Conservation (phyloP, 495 filamentous ascomycete genomes). For the Lasiosphaeria ovina region DNA sequence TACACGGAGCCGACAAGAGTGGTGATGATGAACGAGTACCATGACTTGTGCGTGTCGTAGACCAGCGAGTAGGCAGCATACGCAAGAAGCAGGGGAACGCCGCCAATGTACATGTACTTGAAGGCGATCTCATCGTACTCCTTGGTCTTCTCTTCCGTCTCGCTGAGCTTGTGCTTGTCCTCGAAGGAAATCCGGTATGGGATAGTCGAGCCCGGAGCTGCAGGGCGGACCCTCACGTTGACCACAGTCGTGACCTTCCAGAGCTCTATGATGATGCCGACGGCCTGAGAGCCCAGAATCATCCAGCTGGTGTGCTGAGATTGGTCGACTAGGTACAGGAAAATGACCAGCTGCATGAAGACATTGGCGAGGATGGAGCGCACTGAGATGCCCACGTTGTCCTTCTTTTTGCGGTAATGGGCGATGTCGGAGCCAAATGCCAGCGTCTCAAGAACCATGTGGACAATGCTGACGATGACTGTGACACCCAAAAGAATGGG, state of each 20-base stretch:
- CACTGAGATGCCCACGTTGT: slow-evolving; percentile 92
- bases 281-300: slow-evolving; percentile 90
- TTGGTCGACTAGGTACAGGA: slow-evolving; percentile 98
- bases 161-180: slow-evolving; percentile 93
- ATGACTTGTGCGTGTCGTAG: slow-evolving; percentile 95
- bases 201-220: slow-evolving; percentile 63
- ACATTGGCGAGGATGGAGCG: slow-evolving; percentile 96
- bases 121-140: slow-evolving; percentile 98
- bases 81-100: slow-evolving; percentile 81
- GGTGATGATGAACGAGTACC: slow-evolving; percentile 89
- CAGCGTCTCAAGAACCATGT: slow-evolving; percentile 93
- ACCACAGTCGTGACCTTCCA: slow-evolving; percentile 99
- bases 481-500: slow-evolving; percentile 85
- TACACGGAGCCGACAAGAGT: slow-evolving; percentile 96
- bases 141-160: slow-evolving; percentile 95
- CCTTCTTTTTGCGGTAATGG: slow-evolving; percentile 99
- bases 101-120: slow-evolving; percentile 88
- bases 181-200: slow-evolving; percentile 87
- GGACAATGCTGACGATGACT: slow-evolving; percentile 76
- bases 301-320: slow-evolving; percentile 98
- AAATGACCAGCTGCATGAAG: slow-evolving; percentile 95
- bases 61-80: slow-evolving; percentile 88
- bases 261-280: slow-evolving; percentile 90
- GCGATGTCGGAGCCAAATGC: slow-evolving; percentile 97
- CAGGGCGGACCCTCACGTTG: slow-evolving; percentile 76